These are phyloP conservation scores for Picochlorum costavermella DNA, from an alignment of 139 green algal species.

Conservation along the genomic window DNA sequence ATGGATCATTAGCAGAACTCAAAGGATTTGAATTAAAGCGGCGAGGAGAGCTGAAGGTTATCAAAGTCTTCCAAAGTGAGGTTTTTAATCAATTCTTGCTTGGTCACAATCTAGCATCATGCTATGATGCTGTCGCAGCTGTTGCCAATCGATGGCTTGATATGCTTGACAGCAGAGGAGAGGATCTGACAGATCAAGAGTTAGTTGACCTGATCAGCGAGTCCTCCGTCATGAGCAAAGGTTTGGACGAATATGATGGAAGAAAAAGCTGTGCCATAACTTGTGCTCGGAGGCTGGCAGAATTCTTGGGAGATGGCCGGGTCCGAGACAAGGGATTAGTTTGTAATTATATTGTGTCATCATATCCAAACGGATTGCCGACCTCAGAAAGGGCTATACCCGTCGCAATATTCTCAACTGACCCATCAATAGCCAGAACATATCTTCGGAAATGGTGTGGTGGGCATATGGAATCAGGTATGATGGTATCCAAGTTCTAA, in stretches of 20 bases:
- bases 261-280: slow-evolving; percentile 88
- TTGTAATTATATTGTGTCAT: slow-evolving; percentile 53
- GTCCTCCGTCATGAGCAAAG: slow-evolving; percentile 90
- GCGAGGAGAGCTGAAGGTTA: slow-evolving; percentile 95
- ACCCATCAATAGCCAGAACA: slow-evolving; percentile 68
- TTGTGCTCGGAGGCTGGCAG: slow-evolving; percentile 70
- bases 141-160: slow-evolving; percentile 96
- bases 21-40: slow-evolving; percentile 97
- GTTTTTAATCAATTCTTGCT: slow-evolving; percentile 93
- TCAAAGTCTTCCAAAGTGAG: slow-evolving; percentile 90
- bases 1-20: slow-evolving; percentile 88
- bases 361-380: slow-evolving; percentile 35
- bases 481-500: slow-evolving; percentile 4
- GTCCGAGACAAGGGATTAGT: slow-evolving; percentile 87
- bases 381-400: slow-evolving; percentile 87
- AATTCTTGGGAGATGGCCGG: slow-evolving; percentile 87
- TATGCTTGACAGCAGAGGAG: slow-evolving; percentile 86
- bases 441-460: slow-evolving; percentile 88
- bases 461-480: slow-evolving; percentile 19
- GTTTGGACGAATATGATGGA: slow-evolving; percentile 87
- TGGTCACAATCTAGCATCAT: slow-evolving; percentile 73
- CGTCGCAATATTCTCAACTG: slow-evolving; percentile 85
- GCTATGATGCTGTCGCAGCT: slow-evolving; percentile 80
- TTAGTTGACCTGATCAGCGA: slow-evolving; percentile 90
- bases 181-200: slow-evolving; percentile 79